Evolutionary conservation across 2,329 filamentous ascomycete genomes (phyloP), one percentile per base, ranked within the genome.

Genomic region (Aspergillus sp.): DNA sequence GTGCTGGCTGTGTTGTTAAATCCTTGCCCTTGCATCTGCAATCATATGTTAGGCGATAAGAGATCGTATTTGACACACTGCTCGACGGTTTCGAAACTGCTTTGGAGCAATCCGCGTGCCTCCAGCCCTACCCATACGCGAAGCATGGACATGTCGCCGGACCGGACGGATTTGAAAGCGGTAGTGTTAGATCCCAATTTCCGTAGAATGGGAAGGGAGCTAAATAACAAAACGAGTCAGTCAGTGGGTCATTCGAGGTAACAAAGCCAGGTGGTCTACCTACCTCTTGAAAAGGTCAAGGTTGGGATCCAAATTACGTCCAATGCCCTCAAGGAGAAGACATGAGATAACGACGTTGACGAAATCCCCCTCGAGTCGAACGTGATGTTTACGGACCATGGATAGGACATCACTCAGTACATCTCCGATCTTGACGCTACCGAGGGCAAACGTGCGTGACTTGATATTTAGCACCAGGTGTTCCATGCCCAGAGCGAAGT

Each of bases 281-380:
- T 71, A 87, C 86, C 85, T 88, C 71, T 88, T 87, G 65, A 99
- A 89, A 11, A 99, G 81, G 77, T 99, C 95, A 50, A 97, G 81
- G 56, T 94, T 83, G 0, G 95, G 94, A 73, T 98, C 89, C 15
- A 99, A 79, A 61, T 84, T 91, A 62, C 95, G 85, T 0, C 95
- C 95, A 70, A 98, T 99, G 6, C 95, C 95, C 74, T 99, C 95
- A 1, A 99, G 83, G 2, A 99, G 83, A 36, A 99, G 80, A 56
- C 98, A 97, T 61, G 92, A 96, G 60, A 99, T 89, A 30, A 99
- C 94, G 4, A 99, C 95, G 72, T 99, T 99, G 73, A 99, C 92
- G 73, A 98, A 99, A 74, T 99, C 95, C 8, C 95, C 95, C 76
- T 99, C 95, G 54, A 99, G 84, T 8, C 95, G 85, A 3, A 99